Evolutionary conservation across 164 flowering plant species (phyloP).

Genomic region (Litsea cubeba): DNA sequence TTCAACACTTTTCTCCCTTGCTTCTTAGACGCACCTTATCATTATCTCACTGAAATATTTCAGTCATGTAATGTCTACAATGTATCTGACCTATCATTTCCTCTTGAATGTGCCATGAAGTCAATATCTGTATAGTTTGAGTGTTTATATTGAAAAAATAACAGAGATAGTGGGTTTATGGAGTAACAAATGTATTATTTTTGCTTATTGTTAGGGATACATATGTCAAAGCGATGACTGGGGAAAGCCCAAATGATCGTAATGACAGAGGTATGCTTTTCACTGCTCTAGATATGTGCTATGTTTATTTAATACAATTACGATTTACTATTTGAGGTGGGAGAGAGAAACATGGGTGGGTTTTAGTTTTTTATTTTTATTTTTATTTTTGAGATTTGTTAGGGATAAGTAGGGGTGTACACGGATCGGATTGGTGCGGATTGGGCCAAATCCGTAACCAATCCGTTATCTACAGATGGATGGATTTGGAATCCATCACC

Average conservation of each 20-base stretch:
- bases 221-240: slow-evolving; percentile 67
- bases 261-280: slow-evolving; percentile 83
- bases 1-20: too few species aligned
- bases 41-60: too few species aligned
- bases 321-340: background rate
- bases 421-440: too few species aligned
- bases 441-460: too few species aligned
- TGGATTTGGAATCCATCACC: too few species aligned
- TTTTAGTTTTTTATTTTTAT: too few species aligned
- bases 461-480: too few species aligned
- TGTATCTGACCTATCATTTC: too few species aligned
- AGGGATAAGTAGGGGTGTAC: too few species aligned
- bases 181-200: background rate
- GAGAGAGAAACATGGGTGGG: background rate
- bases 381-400: too few species aligned
- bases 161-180: background rate
- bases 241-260: slow-evolving; percentile 92
- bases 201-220: slow-evolving; percentile 59
- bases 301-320: background rate
- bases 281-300: background rate
- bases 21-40: too few species aligned
- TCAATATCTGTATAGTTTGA: background rate
- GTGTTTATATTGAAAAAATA: background rate
- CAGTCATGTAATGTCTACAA: too few species aligned
- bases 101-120: background rate